Evolutionary conservation across 257 asterid genomes (phyloP).

Genomic region (Solanum corneliomulleri): DNA sequence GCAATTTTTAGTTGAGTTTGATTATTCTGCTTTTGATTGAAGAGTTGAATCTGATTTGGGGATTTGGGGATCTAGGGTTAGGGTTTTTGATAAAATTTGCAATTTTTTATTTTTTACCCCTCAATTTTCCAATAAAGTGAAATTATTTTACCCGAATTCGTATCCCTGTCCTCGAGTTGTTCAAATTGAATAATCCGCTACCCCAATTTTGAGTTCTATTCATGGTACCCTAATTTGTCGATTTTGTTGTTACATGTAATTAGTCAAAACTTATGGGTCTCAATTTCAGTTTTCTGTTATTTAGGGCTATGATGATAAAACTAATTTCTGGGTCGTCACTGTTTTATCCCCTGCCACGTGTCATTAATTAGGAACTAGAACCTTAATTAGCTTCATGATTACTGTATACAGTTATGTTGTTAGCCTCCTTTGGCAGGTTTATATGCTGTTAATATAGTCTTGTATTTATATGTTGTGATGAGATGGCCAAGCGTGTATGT

Average conservation of each 20-base stretch:
- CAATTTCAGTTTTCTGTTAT: background rate
- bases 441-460: background rate
- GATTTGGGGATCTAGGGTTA: constrained; percentile 10
- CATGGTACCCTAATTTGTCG: background rate
- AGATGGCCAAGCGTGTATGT: background rate
- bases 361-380: background rate
- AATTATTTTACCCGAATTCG: background rate
- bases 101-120: background rate
- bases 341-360: background rate
- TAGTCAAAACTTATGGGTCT: background rate
- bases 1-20: background rate
- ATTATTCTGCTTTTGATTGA: background rate
- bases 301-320: background rate
- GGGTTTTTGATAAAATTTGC: background rate
- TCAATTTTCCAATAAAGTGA: background rate
- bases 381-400: background rate
- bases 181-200: background rate
- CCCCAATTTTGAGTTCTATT: background rate
- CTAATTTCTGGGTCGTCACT: background rate
- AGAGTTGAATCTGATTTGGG: background rate
- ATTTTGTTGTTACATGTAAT: background rate
- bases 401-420: background rate
- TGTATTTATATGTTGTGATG: background rate
- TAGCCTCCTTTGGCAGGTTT: background rate
- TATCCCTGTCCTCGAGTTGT: background rate